These are phyloP conservation scores for Moniliella sp. DNA, from an alignment of 1,284 basidiomycete genomes.

Conservation along the genomic window DNA sequence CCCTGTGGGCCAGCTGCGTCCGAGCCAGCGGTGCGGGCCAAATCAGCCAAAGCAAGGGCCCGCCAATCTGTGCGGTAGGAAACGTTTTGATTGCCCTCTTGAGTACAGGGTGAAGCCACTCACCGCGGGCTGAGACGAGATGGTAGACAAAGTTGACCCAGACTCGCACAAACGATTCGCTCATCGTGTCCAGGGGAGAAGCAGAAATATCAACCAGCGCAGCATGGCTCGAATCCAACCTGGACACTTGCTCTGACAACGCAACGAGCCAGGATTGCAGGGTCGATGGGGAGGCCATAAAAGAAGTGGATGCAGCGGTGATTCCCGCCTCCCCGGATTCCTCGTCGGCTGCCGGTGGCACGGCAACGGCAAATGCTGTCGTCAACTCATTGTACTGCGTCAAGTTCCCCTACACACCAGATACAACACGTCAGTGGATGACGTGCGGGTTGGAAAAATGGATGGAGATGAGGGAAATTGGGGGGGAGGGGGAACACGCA, in stretches of 20 bases:
- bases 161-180: conserved; percentile 44
- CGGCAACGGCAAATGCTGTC: background rate
- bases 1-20: too few species aligned
- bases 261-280: conserved; percentile 37
- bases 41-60: background rate
- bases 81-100: conserved; percentile 34
- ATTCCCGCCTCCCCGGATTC: background rate
- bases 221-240: conserved; percentile 58
- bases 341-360: too few species aligned
- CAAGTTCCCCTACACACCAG: too few species aligned
- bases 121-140: conserved; percentile 73
- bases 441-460: too few species aligned
- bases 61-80: conserved; percentile 5
- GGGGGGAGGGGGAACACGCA: too few species aligned
- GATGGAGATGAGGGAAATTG: too few species aligned
- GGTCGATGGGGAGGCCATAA: conserved; percentile 8
- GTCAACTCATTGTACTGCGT: background rate
- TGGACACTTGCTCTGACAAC: conserved; percentile 41
- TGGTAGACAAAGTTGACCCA: conserved; percentile 53
- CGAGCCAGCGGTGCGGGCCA: background rate
- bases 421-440: too few species aligned
- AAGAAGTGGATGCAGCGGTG: background rate
- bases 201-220: conserved; percentile 63
- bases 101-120: conserved; percentile 68
- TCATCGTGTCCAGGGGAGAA: conserved; percentile 69